Evolutionary conservation across 2,329 filamentous ascomycete species (phyloP), one percentile per base, ranked within the genome.

Genomic region (Knoxdaviesia capensis): DNA sequence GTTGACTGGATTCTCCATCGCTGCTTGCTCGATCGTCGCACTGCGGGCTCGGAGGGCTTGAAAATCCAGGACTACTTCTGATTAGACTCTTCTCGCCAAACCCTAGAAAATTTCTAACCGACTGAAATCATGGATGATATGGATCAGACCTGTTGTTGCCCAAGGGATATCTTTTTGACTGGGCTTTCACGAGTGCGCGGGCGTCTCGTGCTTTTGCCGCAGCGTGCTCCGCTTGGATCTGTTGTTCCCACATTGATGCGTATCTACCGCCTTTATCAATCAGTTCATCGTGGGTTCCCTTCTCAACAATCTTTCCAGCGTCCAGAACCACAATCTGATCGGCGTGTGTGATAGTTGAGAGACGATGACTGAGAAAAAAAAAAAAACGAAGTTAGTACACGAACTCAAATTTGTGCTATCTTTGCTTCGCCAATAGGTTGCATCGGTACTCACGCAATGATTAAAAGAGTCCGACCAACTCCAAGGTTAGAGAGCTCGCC

Each of bases 211-310:
- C 74, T 52, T 76, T 68, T 43, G 72, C 68, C 3, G 72, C 73
- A 5, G 80, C 81, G 48, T 70, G 70, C 54, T 87, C 80, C 2
- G 82, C 81, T 46, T 79, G 71, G 47, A 82, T 86, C 57, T 94
- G 86, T 59, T 87, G 88, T 48, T 78, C 75, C 86, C 86, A 94
- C 75, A 94, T 87, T 46, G 77, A 77, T 7, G 74, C 71, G 53
- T 94, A 94, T 46, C 77, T 74, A 8, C 83, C 84, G 31, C 74
- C 74, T 39, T 71, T 63, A 2, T 66, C 66, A 5, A 93, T 64
- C 4, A 94, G 67, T 50, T 88, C 76, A 10, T 80, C 70, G 53
- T 94, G 86, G 0, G 77, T 86, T 10, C 85, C 85, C 39, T 71
- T 69, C 60, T 93, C 85, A 9, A 74, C 72, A 41, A 93, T 79